These are phyloP conservation scores for Corylus heterophylla DNA, from an alignment of 306 rosid genomes.

Conservation along the genomic window DNA sequence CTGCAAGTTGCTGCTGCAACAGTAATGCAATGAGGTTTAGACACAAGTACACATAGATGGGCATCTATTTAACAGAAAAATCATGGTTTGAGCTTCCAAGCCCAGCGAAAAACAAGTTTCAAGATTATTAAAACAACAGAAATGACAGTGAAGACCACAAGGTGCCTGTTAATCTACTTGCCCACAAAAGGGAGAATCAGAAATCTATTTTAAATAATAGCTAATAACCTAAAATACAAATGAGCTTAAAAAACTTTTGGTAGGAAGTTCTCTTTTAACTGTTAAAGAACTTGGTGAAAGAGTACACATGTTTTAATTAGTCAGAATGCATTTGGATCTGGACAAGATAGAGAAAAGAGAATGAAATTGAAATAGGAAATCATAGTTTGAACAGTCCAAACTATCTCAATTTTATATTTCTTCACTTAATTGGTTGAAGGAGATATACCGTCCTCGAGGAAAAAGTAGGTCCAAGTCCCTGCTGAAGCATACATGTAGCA, in stretches of 20 bases:
- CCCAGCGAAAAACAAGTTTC: not conserved
- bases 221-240: not conserved
- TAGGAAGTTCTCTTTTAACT: not conserved
- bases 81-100: not conserved
- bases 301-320: not conserved
- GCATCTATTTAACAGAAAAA: constrained; percentile 1
- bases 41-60: constrained; percentile 1
- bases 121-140: not conserved
- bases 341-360: not conserved
- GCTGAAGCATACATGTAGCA: constrained; percentile 86
- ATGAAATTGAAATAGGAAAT: constrained; percentile 12
- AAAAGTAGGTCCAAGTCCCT: constrained; percentile 77
- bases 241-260: not conserved
- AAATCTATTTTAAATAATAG: not conserved
- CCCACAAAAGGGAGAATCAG: not conserved
- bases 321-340: not conserved
- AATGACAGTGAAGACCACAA: not conserved
- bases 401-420: constrained; percentile 15
- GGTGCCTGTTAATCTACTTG: not conserved
- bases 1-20: constrained; percentile 40
- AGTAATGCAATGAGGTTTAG: constrained; percentile 27
- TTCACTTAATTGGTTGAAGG: constrained; percentile 16
- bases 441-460: constrained; percentile 50
- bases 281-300: not conserved
- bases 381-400: constrained; percentile 8